Evolutionary conservation across 2,329 filamentous ascomycete species (phyloP).

Genomic region (Helicocarpus griseus): DNA sequence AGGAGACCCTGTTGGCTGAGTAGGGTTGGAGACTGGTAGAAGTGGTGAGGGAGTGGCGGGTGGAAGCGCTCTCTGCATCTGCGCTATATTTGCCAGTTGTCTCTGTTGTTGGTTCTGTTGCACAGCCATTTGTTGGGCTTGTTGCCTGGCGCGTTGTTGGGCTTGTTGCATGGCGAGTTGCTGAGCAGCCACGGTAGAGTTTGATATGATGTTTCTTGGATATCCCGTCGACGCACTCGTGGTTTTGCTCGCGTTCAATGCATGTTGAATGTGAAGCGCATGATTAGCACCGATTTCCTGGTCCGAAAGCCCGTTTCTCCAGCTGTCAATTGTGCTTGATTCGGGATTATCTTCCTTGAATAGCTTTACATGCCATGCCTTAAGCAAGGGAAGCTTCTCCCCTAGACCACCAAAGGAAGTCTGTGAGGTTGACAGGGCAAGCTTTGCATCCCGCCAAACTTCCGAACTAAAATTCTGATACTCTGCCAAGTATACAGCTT

Average conservation of each 20-base stretch:
- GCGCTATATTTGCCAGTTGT: background rate
- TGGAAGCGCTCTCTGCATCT: background rate
- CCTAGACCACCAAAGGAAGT: conserved; percentile 48
- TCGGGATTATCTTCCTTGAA: conserved; percentile 20
- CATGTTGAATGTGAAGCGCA: background rate
- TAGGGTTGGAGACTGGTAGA: background rate
- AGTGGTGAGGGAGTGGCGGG: background rate
- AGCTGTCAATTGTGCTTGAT: conserved; percentile 13
- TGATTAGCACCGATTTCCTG: conserved; percentile 9
- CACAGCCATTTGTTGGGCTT: conserved; percentile 9
- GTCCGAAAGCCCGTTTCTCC: conserved; percentile 10
- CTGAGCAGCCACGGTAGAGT: background rate
- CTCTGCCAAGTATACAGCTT: conserved; percentile 52
- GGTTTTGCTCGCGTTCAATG: background rate
- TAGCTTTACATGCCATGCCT: conserved; percentile 49
- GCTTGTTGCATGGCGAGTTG: conserved; percentile 6
- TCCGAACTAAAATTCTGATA: conserved; percentile 55
- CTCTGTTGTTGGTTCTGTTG: background rate
- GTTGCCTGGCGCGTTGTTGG: too few relatives aligned
- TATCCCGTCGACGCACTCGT: background rate
- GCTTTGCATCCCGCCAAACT: conserved; percentile 51
- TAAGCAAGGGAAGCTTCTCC: conserved; percentile 46
- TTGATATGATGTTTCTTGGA: background rate
- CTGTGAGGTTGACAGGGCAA: conserved; percentile 55
- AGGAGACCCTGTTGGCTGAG: background rate